phyloP scores from a whole-genome alignment of 371 early-diverging fungal genomes.

The Saksenaea oblongispora region DNA sequence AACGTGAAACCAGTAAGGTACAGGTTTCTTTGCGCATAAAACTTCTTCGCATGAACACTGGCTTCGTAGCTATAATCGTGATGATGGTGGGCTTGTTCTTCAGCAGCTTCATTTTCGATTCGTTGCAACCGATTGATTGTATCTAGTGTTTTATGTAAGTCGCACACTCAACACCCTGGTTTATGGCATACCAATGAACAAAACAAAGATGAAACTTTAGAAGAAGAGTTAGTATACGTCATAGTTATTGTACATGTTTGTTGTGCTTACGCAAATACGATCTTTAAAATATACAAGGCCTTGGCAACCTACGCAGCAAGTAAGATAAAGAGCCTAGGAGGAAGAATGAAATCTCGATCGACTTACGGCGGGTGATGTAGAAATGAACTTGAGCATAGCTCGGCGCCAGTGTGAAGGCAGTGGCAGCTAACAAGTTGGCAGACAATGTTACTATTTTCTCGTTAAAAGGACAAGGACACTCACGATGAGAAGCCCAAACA shows the following conservation, averaged over 20 bases:
- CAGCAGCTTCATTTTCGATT: conserved; percentile 40
- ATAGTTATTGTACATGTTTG: not conserved
- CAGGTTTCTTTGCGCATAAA: conserved; percentile 87
- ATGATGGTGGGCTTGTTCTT: conserved; percentile 23
- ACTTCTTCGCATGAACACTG: conserved; percentile 64
- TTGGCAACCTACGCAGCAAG: conserved; percentile 1
- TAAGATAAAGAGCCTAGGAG: not conserved
- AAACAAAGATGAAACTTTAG: conserved; percentile 53
- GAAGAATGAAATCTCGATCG: not conserved
- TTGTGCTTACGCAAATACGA: conserved; percentile 2
- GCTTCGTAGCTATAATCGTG: conserved; percentile 53
- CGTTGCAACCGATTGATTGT: conserved; percentile 64
- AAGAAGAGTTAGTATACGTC: not conserved
- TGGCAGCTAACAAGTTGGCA: conserved; percentile 3
- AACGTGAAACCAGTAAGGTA: conserved; percentile 87
- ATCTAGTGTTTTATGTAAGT: conserved; percentile 34
- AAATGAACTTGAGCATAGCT: conserved; percentile 10
- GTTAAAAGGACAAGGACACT: too few relatives aligned
- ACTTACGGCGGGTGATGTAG: conserved; percentile 5
- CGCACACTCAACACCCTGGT: not conserved
- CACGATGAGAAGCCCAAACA: conserved; percentile 7
- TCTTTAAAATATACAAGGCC: conserved; percentile 1
- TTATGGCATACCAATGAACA: conserved; percentile 52
- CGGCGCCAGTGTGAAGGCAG: conserved; percentile 11
- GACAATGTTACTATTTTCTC: not conserved